These are phyloP conservation scores for Oryza nivara DNA, from an alignment of 176 grass and related monocot species.

Conservation along the genomic window DNA sequence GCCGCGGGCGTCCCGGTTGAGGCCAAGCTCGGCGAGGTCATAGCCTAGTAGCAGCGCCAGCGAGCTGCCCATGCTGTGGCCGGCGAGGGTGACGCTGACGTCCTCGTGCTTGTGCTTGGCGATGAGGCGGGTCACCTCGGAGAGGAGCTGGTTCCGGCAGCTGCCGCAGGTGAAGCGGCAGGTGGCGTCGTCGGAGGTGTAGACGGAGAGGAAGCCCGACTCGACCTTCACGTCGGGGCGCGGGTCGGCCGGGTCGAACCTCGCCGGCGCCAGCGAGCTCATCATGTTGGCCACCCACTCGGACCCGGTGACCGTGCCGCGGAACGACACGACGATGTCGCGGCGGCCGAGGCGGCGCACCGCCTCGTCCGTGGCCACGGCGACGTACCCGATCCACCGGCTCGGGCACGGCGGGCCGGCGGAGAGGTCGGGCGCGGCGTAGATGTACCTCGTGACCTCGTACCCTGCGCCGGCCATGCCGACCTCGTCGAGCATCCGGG, in stretches of 20 bases:
- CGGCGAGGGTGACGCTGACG: conserved; percentile 71
- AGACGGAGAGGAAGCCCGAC: conserved; percentile 71
- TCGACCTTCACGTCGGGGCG: conserved; percentile 70
- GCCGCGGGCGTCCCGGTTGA: conserved; percentile 33
- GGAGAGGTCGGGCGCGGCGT: conserved; percentile 53
- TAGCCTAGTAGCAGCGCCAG: conserved; percentile 73
- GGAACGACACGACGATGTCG: conserved; percentile 70
- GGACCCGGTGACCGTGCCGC: conserved; percentile 62
- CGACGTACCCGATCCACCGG: conserved; percentile 85
- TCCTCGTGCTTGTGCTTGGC: conserved; percentile 54
- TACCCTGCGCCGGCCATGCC: conserved; percentile 70
- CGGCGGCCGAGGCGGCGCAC: conserved; percentile 51
- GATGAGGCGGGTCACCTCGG: conserved; percentile 53
- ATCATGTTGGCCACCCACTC: conserved; percentile 90
- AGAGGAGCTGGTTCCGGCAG: conserved; percentile 79
- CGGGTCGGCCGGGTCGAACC: conserved; percentile 62
- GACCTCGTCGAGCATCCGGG: conserved; percentile 65
- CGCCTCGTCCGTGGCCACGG: conserved; percentile 43
- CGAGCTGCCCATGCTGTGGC: conserved; percentile 92
- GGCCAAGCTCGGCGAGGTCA: conserved; percentile 68
- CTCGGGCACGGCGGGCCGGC: conserved; percentile 44
- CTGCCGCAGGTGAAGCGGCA: conserved; percentile 58
- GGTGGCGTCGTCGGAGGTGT: conserved; percentile 63
- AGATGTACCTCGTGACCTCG: conserved; percentile 69
- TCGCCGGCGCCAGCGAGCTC: conserved; percentile 70